These are phyloP conservation scores for Corylus heterophylla DNA, from an alignment of 306 rosid genomes.

Conservation along the genomic window DNA sequence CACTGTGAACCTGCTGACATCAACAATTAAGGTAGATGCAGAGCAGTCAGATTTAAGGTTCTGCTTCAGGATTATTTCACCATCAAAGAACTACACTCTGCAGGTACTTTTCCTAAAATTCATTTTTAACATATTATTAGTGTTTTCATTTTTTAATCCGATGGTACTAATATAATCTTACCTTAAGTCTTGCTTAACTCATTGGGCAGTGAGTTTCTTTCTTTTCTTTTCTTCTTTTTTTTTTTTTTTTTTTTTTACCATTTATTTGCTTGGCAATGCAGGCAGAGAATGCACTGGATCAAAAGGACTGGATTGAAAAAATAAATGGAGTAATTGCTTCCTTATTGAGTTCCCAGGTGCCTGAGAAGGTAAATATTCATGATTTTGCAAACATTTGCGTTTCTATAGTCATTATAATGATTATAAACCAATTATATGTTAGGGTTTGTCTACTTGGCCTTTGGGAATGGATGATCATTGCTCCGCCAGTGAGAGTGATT, in stretches of 20 bases:
- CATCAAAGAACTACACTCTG: constrained; percentile 68
- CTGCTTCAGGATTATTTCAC: constrained; percentile 87
- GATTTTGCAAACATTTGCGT: constrained; percentile 21
- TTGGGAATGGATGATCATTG: constrained; percentile 27
- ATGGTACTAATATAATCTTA: constrained; percentile 13
- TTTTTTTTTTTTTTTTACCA: neutral
- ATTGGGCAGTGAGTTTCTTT: neutral
- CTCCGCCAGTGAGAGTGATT: constrained; percentile 28
- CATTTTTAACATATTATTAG: neutral
- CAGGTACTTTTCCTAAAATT: constrained; percentile 51
- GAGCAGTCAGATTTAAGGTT: constrained; percentile 84
- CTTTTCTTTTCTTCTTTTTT: too few relatives aligned
- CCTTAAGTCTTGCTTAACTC: neutral
- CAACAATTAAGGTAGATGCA: constrained; percentile 76
- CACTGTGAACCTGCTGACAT: constrained; percentile 77
- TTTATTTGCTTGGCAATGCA: constrained; percentile 31
- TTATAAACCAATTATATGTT: constrained; percentile 32
- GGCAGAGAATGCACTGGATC: constrained; percentile 85
- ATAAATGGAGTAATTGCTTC: constrained; percentile 81
- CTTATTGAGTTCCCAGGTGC: constrained; percentile 62
- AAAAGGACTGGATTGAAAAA: constrained; percentile 89
- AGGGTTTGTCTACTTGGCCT: constrained; percentile 47
- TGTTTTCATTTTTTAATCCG: constrained; percentile 14
- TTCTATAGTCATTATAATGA: constrained; percentile 27
- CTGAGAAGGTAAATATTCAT: constrained; percentile 49